Conservation (phyloP, 257 asterid genomes). For the Nicotiana benthamiana region DNA sequence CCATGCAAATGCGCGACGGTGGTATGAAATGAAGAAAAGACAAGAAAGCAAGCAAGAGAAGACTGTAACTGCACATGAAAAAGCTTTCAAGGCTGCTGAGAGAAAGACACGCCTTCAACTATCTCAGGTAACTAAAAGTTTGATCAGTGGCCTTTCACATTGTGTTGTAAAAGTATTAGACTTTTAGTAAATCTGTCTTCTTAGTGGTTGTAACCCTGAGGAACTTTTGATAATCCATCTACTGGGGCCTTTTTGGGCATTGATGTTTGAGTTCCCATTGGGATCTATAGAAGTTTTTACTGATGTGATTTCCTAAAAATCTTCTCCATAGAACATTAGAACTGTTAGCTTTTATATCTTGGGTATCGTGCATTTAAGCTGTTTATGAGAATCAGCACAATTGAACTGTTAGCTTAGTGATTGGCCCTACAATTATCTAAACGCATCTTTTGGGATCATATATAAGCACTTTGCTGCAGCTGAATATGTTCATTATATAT, state of each 20-base stretch:
- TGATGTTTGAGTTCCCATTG: neutral
- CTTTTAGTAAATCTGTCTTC: neutral
- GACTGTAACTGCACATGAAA: conserved; percentile 84
- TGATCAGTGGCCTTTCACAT: conserved; percentile 16
- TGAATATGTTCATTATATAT: neutral
- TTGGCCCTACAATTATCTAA: neutral
- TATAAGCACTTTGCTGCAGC: neutral
- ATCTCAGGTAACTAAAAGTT: conserved; percentile 57
- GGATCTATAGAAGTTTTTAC: neutral
- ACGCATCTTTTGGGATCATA: neutral
- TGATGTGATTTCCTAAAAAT: neutral
- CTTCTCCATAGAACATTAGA: neutral
- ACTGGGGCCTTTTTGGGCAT: neutral
- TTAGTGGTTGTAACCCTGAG: neutral
- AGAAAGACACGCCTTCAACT: conserved; percentile 83
- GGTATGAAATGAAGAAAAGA: conserved; percentile 89
- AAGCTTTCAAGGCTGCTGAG: conserved; percentile 98
- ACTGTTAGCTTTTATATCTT: neutral
- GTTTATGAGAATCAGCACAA: neutral
- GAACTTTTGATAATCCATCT: neutral
- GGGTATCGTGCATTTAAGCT: neutral
- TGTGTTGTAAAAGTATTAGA: neutral
- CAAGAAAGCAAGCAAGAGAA: conserved; percentile 97
- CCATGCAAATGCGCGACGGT: conserved; percentile 99
- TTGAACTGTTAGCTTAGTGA: neutral